These are phyloP conservation scores for Phalaenopsis equestris DNA, from an alignment of 106 monocot genomes.

Conservation along the genomic window DNA sequence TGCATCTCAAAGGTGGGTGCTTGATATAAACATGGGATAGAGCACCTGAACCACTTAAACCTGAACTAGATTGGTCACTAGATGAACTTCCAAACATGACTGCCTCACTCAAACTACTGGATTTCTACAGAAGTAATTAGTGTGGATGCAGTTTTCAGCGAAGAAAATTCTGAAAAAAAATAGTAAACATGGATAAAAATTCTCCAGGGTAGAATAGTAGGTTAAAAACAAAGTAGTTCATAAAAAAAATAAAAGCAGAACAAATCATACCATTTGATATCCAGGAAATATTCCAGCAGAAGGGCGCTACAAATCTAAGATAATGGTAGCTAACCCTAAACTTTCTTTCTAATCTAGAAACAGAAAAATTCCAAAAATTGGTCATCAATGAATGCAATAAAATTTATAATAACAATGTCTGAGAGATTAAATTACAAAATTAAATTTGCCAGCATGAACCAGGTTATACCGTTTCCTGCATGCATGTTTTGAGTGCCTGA, in stretches of 20 bases:
- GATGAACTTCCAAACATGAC: constrained; percentile 26
- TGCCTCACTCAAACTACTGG: neutral
- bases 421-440: neutral
- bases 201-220: neutral
- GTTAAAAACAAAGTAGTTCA: neutral
- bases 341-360: constrained; percentile 2
- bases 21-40: constrained; percentile 92
- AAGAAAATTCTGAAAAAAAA: neutral
- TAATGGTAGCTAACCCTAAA: neutral
- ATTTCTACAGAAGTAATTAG: neutral
- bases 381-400: neutral
- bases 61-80: constrained; percentile 20
- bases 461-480: constrained; percentile 59
- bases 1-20: constrained; percentile 83
- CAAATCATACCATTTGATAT: neutral
- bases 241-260: neutral
- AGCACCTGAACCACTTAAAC: constrained; percentile 53
- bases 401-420: neutral
- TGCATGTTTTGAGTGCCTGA: constrained; percentile 73
- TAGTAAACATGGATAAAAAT: neutral
- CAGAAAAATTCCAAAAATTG: neutral
- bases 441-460: neutral
- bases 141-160: neutral
- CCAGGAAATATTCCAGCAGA: constrained; percentile 7
- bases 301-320: neutral